Evolutionary conservation across 2,329 filamentous ascomycete genomes (phyloP).

Genomic region (Trichoderma endophyticum): DNA sequence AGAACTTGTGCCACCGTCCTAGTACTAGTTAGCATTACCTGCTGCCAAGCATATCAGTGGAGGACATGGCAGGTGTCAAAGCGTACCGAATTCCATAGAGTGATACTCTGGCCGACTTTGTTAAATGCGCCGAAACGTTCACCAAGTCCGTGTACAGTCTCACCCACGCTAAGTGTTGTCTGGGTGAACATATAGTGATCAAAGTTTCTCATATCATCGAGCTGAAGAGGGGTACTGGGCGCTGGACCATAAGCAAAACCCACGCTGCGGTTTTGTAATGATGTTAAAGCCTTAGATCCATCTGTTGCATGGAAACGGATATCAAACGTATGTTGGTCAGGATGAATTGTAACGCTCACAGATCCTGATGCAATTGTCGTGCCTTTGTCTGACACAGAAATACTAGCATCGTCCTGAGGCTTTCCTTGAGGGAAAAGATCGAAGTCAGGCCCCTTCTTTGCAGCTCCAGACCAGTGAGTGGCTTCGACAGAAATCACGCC

Average conservation of each 20-base stretch:
- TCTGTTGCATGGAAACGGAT: constrained; percentile 39
- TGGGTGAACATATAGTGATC: constrained; percentile 57
- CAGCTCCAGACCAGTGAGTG: constrained; percentile 39
- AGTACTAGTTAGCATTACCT: neutral
- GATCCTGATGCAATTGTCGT: constrained; percentile 37
- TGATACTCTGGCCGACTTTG: constrained; percentile 68
- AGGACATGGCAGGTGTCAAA: neutral
- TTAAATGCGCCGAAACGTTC: constrained; percentile 75
- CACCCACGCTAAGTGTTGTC: constrained; percentile 54
- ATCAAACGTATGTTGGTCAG: constrained; percentile 37
- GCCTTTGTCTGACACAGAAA: constrained; percentile 33
- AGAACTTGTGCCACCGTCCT: constrained; percentile 61
- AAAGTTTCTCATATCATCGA: constrained; percentile 40
- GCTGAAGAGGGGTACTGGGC: constrained; percentile 35
- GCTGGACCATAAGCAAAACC: constrained; percentile 38
- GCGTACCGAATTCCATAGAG: constrained; percentile 52
- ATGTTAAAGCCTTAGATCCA: constrained; percentile 36
- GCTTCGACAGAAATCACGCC: constrained; percentile 40
- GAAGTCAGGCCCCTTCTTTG: constrained; percentile 38
- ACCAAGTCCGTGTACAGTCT: constrained; percentile 70
- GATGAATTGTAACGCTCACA: constrained; percentile 35
- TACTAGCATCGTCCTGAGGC: constrained; percentile 29
- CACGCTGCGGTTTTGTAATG: constrained; percentile 38
- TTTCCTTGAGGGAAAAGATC: constrained; percentile 38
- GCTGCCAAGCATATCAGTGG: neutral